phyloP scores from a whole-genome alignment of 1,139 yeast species.

The Barnettozyma hawaiiensis region DNA sequence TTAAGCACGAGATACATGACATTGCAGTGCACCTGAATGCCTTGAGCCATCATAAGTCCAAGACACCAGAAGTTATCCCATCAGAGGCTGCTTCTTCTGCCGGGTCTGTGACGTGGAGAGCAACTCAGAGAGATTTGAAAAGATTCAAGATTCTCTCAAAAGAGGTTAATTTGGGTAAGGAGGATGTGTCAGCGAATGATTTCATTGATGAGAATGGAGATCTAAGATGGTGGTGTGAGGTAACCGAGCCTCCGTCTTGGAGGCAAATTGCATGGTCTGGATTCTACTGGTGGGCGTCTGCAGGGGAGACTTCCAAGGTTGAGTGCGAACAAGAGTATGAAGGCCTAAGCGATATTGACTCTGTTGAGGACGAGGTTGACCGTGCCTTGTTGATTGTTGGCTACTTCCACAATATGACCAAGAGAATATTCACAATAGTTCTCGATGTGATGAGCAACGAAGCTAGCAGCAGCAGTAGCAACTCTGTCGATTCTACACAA shows the following conservation, averaged over 20 bases:
- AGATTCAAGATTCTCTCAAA: constrained; percentile 29
- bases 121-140: constrained; percentile 35
- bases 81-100: constrained; percentile 19
- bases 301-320: constrained; percentile 52
- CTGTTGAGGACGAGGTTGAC: constrained; percentile 28
- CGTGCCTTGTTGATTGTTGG: constrained; percentile 39
- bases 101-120: constrained; percentile 23
- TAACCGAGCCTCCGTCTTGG: constrained; percentile 55
- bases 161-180: constrained; percentile 27
- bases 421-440: constrained; percentile 29
- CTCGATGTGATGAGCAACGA: constrained; percentile 26
- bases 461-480: no score
- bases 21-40: constrained; percentile 35
- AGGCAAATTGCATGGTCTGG: constrained; percentile 66
- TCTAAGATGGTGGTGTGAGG: constrained; percentile 42
- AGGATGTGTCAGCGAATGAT: constrained; percentile 2
- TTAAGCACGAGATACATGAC: constrained; percentile 53
- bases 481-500: constrained; percentile 1
- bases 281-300: constrained; percentile 80
- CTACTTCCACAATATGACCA: constrained; percentile 50
- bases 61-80: constrained; percentile 24
- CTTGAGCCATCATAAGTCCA: constrained; percentile 24
- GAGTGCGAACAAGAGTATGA: constrained; percentile 32
- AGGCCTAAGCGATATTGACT: constrained; percentile 23
- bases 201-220: constrained; percentile 24